These are phyloP conservation scores for Handroanthus guayacan DNA, from an alignment of 257 asterid genomes.

Conservation along the genomic window DNA sequence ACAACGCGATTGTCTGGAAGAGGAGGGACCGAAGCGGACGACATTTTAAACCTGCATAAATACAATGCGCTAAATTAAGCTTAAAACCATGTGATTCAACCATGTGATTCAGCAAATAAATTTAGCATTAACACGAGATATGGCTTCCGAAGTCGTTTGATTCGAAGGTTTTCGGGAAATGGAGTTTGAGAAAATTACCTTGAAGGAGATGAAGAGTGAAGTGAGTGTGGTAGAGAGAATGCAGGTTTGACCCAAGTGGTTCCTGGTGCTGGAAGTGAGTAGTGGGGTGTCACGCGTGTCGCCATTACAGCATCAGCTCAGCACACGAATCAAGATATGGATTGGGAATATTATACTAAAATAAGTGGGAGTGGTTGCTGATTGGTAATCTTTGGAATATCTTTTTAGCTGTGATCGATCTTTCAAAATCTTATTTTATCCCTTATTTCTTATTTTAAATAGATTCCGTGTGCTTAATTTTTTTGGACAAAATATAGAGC, in stretches of 20 bases:
- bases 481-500: too few species aligned
- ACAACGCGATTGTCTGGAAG: constrained; percentile 54
- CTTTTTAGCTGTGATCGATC: background rate
- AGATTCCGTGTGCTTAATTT: too few species aligned
- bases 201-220: constrained; percentile 26
- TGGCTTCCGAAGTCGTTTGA: background rate
- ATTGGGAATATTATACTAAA: background rate
- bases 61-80: background rate
- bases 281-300: constrained; percentile 27
- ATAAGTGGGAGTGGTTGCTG: background rate
- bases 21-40: constrained; percentile 46
- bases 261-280: constrained; percentile 21
- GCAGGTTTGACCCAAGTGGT: constrained; percentile 7
- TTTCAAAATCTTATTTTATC: background rate
- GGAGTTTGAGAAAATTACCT: constrained; percentile 35
- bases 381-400: background rate
- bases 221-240: background rate
- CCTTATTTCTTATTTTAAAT: too few species aligned
- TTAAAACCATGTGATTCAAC: background rate
- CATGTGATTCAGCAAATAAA: background rate
- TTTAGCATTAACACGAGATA: background rate
- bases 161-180: background rate
- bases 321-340: constrained; percentile 24
- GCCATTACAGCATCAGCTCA: constrained; percentile 29
- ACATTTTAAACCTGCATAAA: constrained; percentile 44